phyloP scores from a whole-genome alignment of 805 yeast genomes.

The Saccharomyces eubayanus region DNA sequence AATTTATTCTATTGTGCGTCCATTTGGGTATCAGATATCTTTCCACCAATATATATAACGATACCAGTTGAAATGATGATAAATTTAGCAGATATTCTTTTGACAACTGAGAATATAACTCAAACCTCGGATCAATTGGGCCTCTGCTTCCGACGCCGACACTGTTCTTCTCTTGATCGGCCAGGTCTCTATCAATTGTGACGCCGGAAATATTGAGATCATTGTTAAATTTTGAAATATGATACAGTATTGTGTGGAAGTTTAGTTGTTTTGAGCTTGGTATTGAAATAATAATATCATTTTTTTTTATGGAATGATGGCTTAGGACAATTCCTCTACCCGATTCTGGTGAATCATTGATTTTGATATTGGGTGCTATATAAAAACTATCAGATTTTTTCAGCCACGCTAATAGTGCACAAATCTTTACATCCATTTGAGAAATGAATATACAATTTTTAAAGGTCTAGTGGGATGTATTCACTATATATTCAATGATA shows the following conservation, averaged over 20 bases:
- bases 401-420: slow-evolving; percentile 30
- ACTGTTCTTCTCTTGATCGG: background rate
- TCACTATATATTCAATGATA: background rate
- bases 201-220: slow-evolving; percentile 12
- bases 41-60: slow-evolving; percentile 36
- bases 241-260: slow-evolving; percentile 42
- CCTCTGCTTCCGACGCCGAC: background rate
- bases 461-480: background rate
- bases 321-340: slow-evolving; percentile 60
- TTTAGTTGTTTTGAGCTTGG: slow-evolving; percentile 55
- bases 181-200: slow-evolving; percentile 1
- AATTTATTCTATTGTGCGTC: slow-evolving; percentile 17
- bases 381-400: slow-evolving; percentile 16
- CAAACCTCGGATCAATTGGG: slow-evolving; percentile 18
- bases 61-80: slow-evolving; percentile 52
- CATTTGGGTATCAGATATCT: slow-evolving; percentile 22
- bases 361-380: slow-evolving; percentile 36
- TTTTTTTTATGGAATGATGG: slow-evolving; percentile 27
- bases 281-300: slow-evolving; percentile 45
- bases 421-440: slow-evolving; percentile 14
- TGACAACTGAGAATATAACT: slow-evolving; percentile 29
- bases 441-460: background rate
- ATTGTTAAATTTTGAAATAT: slow-evolving; percentile 33
- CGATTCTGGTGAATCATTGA: slow-evolving; percentile 36
- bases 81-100: slow-evolving; percentile 34